Evolutionary conservation across 139 green algal species (phyloP), one percentile per base, ranked within the genome.

Genomic region (Astrephomene gubernaculifera): DNA sequence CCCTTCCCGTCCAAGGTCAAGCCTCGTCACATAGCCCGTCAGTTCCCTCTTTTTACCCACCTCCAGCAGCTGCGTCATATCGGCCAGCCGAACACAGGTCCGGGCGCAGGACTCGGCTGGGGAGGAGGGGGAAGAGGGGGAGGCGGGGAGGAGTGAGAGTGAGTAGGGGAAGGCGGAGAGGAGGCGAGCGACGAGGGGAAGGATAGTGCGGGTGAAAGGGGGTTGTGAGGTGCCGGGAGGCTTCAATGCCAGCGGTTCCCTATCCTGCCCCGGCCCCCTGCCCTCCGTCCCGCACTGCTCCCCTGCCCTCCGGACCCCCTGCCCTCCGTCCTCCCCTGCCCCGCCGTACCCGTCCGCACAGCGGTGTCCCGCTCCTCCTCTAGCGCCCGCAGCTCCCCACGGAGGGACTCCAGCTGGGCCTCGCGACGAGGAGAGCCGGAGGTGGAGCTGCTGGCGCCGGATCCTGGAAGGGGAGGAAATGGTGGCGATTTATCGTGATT

Each of bases 351-450:
- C 27, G 70, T 87, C 6, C 45, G 45, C 1, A 92, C 83, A 0
- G 88, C 88, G 38, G 80, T 72, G 78, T 92, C 88, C 0, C 88
- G 86, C 78, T 92, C 88, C 29, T 78, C 86, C 57, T 92, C 88
- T 2, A 92, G 75, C 0, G 71, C 49, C 35, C 64, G 44, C 0
- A 92, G 70, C 52, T 87, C 75, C 57, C 52, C 33, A 3, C 78
- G 78, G 9, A 84, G 61, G 10, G 39, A 21, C 31, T 84, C 43
- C 17, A 84, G 63, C 41, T 64, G 31, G 22, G 73, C 73, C 38
- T 81, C 73, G 35, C 73, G 52, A n/a, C n/a, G n/a, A n/a, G n/a
- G n/a, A n/a, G n/a, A n/a, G n/a, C n/a, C n/a, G n/a, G n/a, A n/a
- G n/a, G n/a, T n/a, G n/a, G n/a, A n/a, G n/a, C n/a, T n/a, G n/a